Evolutionary conservation across 139 green algal species (phyloP), one percentile per base, ranked within the genome.

Genomic region (Deuterostichococcus epilithicus): DNA sequence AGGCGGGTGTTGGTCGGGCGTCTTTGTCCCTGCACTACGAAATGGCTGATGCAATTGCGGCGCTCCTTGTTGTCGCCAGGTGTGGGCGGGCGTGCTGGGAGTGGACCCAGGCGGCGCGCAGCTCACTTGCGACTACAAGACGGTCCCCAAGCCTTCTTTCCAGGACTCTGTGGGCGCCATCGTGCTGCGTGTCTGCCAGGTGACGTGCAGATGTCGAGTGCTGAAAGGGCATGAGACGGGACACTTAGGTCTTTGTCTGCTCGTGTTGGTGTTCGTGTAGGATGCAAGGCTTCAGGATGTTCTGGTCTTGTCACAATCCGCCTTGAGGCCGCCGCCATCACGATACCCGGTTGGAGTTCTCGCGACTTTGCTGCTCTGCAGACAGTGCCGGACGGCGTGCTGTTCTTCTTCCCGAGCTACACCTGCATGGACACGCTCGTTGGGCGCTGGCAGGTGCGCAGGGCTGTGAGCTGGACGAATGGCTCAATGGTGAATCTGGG

Each of bases 401-500:
- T 99, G 68, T 76, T 98, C 33, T 99, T 99, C 85, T 73, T 98
- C 37, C 87, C 95, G 35, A 92, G 81, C 76, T 99, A 98, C 86
- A 74, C 76, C 44, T 79, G 96, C 65, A 74, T 98, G 75, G 90
- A 98, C 68, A 88, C 85, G 34, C 86, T 98, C 6, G 72, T 60
- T 10, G 33, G 60, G 34, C 71, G 92, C 3, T 97, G 93, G 93
- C 87, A 95, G 88, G 90, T 94, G 75, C 3, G 70, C 22, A n/a
- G n/a, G n/a, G n/a, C n/a, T 60, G 60, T 79, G 36, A 33, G 25
- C 52, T 38, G 22, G 30, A 30, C 30, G 37, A 30, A 34, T 72
- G 34, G 74, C 15, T 33, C 22, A 23, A 42, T 23, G 15, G 37
- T 72, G 68, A 35, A n/a, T 76, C 15, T 72, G 2, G 18, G 39